phyloP scores from a whole-genome alignment of 2,329 filamentous ascomycete genomes.

The Nemania sp. region DNA sequence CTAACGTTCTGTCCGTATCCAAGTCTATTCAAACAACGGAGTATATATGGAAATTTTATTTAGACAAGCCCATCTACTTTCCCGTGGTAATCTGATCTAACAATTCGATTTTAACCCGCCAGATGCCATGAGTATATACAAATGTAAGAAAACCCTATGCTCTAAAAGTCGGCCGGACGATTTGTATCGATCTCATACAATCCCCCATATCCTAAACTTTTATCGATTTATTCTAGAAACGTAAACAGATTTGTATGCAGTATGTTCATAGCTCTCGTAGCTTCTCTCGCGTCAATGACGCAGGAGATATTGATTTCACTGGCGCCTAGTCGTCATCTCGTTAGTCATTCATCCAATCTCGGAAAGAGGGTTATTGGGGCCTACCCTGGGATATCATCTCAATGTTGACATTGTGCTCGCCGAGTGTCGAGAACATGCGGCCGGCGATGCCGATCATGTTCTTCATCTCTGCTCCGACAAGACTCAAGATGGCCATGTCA shows the following conservation, averaged over 20 bases:
- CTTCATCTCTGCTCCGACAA: constrained; percentile 96
- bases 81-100: neutral
- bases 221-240: constrained; percentile 70
- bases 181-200: neutral
- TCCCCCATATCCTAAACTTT: neutral
- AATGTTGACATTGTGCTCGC: constrained; percentile 92
- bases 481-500: constrained; percentile 92
- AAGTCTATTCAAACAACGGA: no score
- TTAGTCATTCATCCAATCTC: neutral
- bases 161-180: no score
- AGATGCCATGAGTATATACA: constrained; percentile 5
- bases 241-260: constrained; percentile 96
- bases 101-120: neutral
- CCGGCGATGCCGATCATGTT: constrained; percentile 95
- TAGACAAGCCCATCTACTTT: neutral
- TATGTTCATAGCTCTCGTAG: constrained; percentile 91
- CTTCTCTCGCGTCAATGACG: constrained; percentile 89
- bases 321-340: constrained; percentile 62
- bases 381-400: constrained; percentile 99
- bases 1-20: no score
- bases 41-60: neutral
- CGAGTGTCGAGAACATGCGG: constrained; percentile 91
- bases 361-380: constrained; percentile 10
- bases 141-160: neutral
- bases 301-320: constrained; percentile 99